Conservation (phyloP, 2,329 filamentous ascomycete species). For the Diaporthe aspalathi region DNA sequence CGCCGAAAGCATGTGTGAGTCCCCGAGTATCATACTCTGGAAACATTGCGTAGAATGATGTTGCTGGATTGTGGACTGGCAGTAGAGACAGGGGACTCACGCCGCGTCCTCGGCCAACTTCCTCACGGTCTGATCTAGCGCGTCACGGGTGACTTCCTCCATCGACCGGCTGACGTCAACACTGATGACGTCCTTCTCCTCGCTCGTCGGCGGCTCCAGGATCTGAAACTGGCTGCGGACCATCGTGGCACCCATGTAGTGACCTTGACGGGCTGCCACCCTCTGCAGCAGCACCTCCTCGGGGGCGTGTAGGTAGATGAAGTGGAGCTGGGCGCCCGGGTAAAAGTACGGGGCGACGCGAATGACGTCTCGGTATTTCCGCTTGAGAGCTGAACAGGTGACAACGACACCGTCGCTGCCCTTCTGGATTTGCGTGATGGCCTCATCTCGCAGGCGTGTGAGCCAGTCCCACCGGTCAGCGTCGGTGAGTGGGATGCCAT, state of each 20-base stretch:
- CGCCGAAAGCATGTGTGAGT: constrained; percentile 7
- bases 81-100: not conserved
- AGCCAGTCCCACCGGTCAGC: constrained; percentile 99
- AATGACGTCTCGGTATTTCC: constrained; percentile 95
- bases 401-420: constrained; percentile 84
- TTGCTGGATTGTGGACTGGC: not conserved
- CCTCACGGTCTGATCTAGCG: constrained; percentile 66
- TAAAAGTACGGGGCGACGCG: constrained; percentile 82
- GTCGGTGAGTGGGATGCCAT: constrained; percentile 86
- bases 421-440: constrained; percentile 64
- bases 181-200: constrained; percentile 78
- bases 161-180: constrained; percentile 73
- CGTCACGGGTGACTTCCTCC: constrained; percentile 70
- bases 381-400: constrained; percentile 95
- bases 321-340: constrained; percentile 82
- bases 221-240: constrained; percentile 90
- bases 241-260: constrained; percentile 98
- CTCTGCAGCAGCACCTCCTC: constrained; percentile 81
- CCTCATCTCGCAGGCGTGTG: constrained; percentile 77
- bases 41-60: not conserved
- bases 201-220: constrained; percentile 81
- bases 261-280: constrained; percentile 79
- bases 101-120: constrained; percentile 59
- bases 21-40: not conserved
- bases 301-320: constrained; percentile 87